Evolutionary conservation across 805 yeast genomes (phyloP).

Genomic region (Pichia pseudocactophila): DNA sequence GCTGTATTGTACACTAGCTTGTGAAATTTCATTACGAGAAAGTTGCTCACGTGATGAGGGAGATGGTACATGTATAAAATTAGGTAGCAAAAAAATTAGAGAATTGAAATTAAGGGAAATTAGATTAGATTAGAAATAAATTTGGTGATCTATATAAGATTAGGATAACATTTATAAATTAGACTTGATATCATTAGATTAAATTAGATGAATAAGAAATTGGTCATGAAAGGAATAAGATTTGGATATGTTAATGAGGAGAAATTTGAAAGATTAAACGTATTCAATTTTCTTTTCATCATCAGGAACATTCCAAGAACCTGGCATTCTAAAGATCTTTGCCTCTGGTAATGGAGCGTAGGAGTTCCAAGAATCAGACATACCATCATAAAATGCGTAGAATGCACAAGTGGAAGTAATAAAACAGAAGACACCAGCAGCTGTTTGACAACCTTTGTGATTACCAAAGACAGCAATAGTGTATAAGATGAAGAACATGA

Average conservation of each 20-base stretch:
- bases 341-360: conserved; percentile 18
- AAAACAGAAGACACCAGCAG: conserved; percentile 37
- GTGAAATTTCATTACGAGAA: too few species aligned
- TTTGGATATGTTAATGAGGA: too few species aligned
- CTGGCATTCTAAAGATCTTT: conserved; percentile 23
- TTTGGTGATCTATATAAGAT: neutral
- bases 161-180: neutral
- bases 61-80: too few species aligned
- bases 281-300: conserved; percentile 16
- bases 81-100: too few species aligned
- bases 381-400: conserved; percentile 35
- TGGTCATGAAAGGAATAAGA: neutral
- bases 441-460: conserved; percentile 23
- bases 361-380: conserved; percentile 19
- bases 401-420: conserved; percentile 32
- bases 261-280: conserved; percentile 13
- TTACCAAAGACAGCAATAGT: conserved; percentile 33
- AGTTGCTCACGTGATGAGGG: too few species aligned
- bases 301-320: conserved; percentile 17
- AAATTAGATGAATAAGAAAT: too few species aligned
- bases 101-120: too few species aligned
- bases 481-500: conserved; percentile 33
- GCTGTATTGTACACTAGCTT: too few species aligned
- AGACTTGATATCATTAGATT: neutral
- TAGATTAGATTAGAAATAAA: neutral